Evolutionary conservation across 257 asterid species (phyloP).

Genomic region (Nicotiana paniculata): DNA sequence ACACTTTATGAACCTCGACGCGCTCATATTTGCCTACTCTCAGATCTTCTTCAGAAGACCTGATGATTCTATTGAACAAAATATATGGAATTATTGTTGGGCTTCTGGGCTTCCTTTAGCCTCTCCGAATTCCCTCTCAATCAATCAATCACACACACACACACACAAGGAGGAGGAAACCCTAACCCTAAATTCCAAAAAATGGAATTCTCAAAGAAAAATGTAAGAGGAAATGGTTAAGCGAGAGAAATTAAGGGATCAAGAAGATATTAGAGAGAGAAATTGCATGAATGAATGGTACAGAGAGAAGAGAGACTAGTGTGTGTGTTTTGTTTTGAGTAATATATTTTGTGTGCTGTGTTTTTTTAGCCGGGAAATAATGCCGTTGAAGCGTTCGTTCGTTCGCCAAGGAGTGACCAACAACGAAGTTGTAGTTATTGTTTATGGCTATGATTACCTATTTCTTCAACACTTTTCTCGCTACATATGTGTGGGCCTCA

Average conservation of each 20-base stretch:
- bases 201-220: too few relatives aligned
- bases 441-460: not conserved
- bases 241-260: not conserved
- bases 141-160: not conserved
- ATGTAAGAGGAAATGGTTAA: not conserved
- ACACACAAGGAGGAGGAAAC: not conserved
- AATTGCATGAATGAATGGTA: not conserved
- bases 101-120: not conserved
- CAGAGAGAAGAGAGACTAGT: not conserved
- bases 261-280: not conserved
- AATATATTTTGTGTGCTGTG: not conserved
- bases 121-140: not conserved
- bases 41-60: constrained; percentile 18
- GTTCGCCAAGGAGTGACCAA: not conserved
- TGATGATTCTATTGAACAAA: not conserved
- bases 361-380: constrained; percentile 7
- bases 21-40: constrained; percentile 7
- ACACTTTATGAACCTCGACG: constrained; percentile 14
- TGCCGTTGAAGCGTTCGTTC: constrained; percentile 15
- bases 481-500: constrained; percentile 2
- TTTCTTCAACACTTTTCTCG: constrained; percentile 1
- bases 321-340: not conserved
- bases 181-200: constrained; percentile 3
- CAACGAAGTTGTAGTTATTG: not conserved
- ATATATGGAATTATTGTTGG: not conserved